These are phyloP conservation scores for Arachis stenosperma DNA, from an alignment of 306 rosid genomes.

Conservation along the genomic window DNA sequence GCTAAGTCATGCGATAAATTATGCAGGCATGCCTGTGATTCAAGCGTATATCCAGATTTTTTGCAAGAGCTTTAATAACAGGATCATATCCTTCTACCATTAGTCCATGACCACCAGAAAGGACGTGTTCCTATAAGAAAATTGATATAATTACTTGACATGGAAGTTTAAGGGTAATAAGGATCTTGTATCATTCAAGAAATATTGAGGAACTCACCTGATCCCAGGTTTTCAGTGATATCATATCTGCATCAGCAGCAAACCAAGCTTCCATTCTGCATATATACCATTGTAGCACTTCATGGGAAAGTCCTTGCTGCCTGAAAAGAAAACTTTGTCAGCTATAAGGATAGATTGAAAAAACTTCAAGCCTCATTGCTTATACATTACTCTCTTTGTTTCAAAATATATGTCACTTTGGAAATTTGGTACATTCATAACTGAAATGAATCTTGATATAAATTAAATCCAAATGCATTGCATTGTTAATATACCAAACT, in stretches of 20 bases:
- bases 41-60: conserved; percentile 64
- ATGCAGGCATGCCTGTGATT: conserved; percentile 60
- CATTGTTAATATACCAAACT: too few species aligned
- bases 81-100: conserved; percentile 84
- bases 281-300: conserved; percentile 75
- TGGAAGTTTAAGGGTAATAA: background rate
- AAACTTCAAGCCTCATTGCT: conserved; percentile 22
- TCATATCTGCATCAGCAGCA: conserved; percentile 84
- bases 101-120: conserved; percentile 85
- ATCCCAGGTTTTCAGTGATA: conserved; percentile 77
- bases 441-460: too few species aligned
- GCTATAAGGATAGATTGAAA: conserved; percentile 11
- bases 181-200: conserved; percentile 35
- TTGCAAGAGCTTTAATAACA: conserved; percentile 70
- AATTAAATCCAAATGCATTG: too few species aligned
- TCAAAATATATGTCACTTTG: too few species aligned
- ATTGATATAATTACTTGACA: conserved; percentile 35
- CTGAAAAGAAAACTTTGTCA: conserved; percentile 45
- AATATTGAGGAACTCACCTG: conserved; percentile 61
- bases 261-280: conserved; percentile 93
- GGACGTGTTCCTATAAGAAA: conserved; percentile 66
- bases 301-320: conserved; percentile 68
- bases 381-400: background rate
- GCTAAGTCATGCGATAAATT: conserved; percentile 18
- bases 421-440: too few species aligned